These are phyloP conservation scores for Plenodomus biglobosus DNA, from an alignment of 2,329 filamentous ascomycete species.

Conservation along the genomic window DNA sequence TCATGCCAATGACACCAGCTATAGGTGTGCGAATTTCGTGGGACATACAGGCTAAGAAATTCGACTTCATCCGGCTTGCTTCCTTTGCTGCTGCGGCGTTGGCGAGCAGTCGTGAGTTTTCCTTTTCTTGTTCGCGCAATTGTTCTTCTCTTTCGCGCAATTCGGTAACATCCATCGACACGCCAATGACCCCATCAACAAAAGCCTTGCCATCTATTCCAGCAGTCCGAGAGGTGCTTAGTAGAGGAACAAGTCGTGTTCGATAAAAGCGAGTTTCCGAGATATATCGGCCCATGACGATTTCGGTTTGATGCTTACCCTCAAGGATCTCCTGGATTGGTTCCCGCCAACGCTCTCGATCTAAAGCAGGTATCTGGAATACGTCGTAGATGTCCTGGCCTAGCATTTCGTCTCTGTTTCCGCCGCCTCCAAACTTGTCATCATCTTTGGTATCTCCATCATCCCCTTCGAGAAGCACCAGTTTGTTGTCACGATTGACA, in stretches of 20 bases:
- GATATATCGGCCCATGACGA: constrained; percentile 61
- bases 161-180: constrained; percentile 80
- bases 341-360: constrained; percentile 51
- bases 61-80: constrained; percentile 76
- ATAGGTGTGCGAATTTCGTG: constrained; percentile 79
- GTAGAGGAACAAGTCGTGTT: constrained; percentile 69
- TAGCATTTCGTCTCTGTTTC: constrained; percentile 42
- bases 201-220: constrained; percentile 55
- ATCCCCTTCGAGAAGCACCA: constrained; percentile 69
- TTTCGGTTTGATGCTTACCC: constrained; percentile 62
- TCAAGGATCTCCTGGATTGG: constrained; percentile 66
- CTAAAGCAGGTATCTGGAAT: constrained; percentile 47
- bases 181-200: constrained; percentile 72
- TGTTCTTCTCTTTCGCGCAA: constrained; percentile 66
- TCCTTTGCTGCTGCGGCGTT: constrained; percentile 79
- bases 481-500: constrained; percentile 61
- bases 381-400: constrained; percentile 67
- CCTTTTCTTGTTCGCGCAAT: constrained; percentile 64
- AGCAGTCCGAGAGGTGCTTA: constrained; percentile 57
- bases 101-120: constrained; percentile 70
- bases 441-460: constrained; percentile 54
- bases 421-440: neutral
- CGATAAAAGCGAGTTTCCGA: constrained; percentile 67
- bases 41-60: constrained; percentile 80
- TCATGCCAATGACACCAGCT: constrained; percentile 78